These are phyloP conservation scores for Fomitopsis betulina DNA, from an alignment of 1,284 basidiomycete genomes.

Conservation along the genomic window DNA sequence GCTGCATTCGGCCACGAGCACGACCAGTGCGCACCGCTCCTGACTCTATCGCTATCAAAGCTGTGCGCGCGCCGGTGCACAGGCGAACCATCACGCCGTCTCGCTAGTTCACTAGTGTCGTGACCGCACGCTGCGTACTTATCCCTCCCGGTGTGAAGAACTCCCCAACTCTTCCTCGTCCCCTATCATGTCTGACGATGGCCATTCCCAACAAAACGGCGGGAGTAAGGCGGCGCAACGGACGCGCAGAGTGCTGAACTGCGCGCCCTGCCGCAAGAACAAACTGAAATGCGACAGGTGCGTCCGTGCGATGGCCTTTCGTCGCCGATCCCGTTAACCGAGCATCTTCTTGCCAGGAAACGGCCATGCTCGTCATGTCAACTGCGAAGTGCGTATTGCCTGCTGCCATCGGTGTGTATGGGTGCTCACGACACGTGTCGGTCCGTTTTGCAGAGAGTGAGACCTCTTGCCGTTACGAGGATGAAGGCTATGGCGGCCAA, in stretches of 20 bases:
- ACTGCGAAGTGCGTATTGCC: slow-evolving; percentile 48
- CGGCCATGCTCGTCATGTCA: slow-evolving; percentile 81
- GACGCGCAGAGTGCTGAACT: slow-evolving; percentile 79
- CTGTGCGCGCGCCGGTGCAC: neutral
- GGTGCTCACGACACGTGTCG: neutral
- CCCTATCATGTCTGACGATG: neutral
- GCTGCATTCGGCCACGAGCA: neutral
- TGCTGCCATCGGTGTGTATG: neutral
- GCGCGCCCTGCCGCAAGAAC: slow-evolving; percentile 77
- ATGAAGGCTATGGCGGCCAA: neutral
- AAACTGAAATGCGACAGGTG: slow-evolving; percentile 83
- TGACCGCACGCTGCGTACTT: neutral
- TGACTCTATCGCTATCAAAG: neutral
- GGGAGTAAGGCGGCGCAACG: slow-evolving; percentile 45
- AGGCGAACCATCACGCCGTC: neutral
- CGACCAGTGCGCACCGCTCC: neutral
- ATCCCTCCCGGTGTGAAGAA: neutral
- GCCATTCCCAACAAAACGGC: neutral
- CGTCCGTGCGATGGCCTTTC: slow-evolving; percentile 11
- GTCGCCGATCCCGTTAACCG: neutral
- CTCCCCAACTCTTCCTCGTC: neutral
- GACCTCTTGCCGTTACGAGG: neutral
- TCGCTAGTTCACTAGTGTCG: neutral
- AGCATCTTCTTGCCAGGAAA: slow-evolving; percentile 44
- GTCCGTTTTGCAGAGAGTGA: neutral